Evolutionary conservation across 192 early-diverging fungal genomes (phyloP).

Genomic region (Geranomyces michiganensis): DNA sequence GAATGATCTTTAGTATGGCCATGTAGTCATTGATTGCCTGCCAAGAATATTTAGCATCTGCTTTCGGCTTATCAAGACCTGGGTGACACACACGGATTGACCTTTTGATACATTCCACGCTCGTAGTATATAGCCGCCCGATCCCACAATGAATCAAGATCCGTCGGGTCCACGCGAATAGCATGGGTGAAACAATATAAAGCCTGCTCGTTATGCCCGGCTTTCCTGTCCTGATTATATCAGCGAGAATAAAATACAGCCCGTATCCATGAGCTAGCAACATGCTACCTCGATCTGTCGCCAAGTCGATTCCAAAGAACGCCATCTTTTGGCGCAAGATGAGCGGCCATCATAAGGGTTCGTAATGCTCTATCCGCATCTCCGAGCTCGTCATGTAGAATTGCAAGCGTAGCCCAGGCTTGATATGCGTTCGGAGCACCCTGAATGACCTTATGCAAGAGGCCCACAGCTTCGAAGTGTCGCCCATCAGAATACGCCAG

Average conservation of each 20-base stretch:
- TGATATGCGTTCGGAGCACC: conserved; percentile 67
- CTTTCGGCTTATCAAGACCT: background rate
- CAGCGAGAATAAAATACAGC: too few species aligned
- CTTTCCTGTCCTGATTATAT: conserved; percentile 42
- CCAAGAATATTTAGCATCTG: background rate
- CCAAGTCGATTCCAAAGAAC: conserved; percentile 84
- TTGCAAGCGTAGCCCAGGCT: conserved; percentile 88
- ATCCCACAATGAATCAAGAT: conserved; percentile 72
- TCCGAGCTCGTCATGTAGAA: conserved; percentile 87
- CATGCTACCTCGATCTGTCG: conserved; percentile 71
- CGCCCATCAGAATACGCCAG: conserved; percentile 69
- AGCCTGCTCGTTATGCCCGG: conserved; percentile 73
- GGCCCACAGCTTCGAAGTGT: conserved; percentile 69
- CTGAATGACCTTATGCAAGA: conserved; percentile 79
- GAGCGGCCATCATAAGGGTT: conserved; percentile 87
- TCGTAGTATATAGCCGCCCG: conserved; percentile 67
- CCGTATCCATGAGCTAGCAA: too few species aligned
- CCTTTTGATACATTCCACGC: conserved; percentile 55
- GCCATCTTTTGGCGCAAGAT: conserved; percentile 72
- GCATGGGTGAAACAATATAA: conserved; percentile 81
- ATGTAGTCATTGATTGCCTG: conserved; percentile 64
- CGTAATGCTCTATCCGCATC: conserved; percentile 72
- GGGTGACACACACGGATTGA: conserved; percentile 18
- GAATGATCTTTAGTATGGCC: conserved; percentile 59
- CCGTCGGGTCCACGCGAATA: conserved; percentile 61